Evolutionary conservation across 2,329 filamentous ascomycete species (phyloP).

Genomic region (Emmonsiellopsis sp.): DNA sequence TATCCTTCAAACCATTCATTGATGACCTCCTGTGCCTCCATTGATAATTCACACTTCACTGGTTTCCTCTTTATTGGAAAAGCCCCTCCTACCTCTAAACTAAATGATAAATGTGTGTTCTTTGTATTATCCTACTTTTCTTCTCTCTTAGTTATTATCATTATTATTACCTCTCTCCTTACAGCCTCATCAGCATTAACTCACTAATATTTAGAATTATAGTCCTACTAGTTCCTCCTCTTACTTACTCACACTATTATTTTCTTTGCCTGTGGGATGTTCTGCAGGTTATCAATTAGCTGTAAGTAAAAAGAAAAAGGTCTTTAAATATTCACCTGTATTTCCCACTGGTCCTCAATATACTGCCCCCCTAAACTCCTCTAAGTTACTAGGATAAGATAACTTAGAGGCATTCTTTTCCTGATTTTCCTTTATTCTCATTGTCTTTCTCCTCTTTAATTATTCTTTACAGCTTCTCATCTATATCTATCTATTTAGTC

Average conservation of each 20-base stretch:
- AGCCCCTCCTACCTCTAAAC: no score
- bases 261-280: neutral
- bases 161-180: no score
- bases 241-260: neutral
- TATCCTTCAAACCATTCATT: neutral
- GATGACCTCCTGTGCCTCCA: neutral
- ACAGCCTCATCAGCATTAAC: no score
- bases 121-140: no score
- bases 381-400: neutral
- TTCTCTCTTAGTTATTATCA: rapidly evolving
- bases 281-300: neutral
- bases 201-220: neutral
- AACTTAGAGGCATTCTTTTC: neutral
- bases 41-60: no score
- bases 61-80: no score
- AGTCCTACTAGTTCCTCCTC: neutral
- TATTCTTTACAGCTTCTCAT: neutral
- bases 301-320: no score
- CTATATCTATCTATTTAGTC: neutral
- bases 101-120: no score
- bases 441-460: neutral
- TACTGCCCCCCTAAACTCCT: neutral
- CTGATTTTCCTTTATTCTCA: neutral
- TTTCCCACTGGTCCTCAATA: neutral
- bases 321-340: no score